Conservation (phyloP, 495 filamentous ascomycete species). For the Aspergillus cavernicola region DNA sequence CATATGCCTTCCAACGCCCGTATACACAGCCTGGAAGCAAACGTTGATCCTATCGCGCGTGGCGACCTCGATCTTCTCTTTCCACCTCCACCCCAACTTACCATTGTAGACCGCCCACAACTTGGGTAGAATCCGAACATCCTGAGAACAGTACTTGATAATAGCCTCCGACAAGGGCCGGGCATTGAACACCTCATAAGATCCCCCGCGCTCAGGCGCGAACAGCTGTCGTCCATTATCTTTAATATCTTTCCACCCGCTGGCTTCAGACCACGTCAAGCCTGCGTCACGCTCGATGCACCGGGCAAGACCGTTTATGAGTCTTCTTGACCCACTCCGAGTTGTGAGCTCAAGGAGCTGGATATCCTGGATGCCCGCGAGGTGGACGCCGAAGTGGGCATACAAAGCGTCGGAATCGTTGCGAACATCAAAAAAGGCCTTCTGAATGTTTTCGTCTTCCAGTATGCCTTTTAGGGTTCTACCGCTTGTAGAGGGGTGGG, state of each 20-base stretch:
- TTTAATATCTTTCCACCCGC: slow-evolving; percentile 39
- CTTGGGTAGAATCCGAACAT: slow-evolving; percentile 41
- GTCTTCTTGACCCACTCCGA: slow-evolving; percentile 23
- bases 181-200: slow-evolving; percentile 46
- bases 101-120: slow-evolving; percentile 28
- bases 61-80: slow-evolving; percentile 20
- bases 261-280: slow-evolving; percentile 13
- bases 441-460: slow-evolving; percentile 32
- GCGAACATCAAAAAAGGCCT: slow-evolving; percentile 39
- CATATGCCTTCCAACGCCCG: neutral
- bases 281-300: slow-evolving; percentile 42
- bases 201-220: slow-evolving; percentile 38
- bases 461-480: slow-evolving; percentile 49
- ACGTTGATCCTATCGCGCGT: slow-evolving; percentile 22
- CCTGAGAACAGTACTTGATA: slow-evolving; percentile 44
- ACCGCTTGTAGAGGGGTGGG: slow-evolving; percentile 23
- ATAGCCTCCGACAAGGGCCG: slow-evolving; percentile 44
- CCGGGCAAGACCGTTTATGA: slow-evolving; percentile 35
- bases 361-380: slow-evolving; percentile 46
- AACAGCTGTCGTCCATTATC: slow-evolving; percentile 37
- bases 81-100: slow-evolving; percentile 23
- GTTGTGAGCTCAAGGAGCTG: slow-evolving; percentile 55
- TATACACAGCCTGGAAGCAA: neutral
- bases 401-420: slow-evolving; percentile 55
- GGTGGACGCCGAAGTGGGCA: slow-evolving; percentile 33